Percentiles rank a stretch among this genome's conserved stretches.
phyloP scores from a whole-genome alignment of 805 yeast genomes.

The Candida arabinofermentans region DNA sequence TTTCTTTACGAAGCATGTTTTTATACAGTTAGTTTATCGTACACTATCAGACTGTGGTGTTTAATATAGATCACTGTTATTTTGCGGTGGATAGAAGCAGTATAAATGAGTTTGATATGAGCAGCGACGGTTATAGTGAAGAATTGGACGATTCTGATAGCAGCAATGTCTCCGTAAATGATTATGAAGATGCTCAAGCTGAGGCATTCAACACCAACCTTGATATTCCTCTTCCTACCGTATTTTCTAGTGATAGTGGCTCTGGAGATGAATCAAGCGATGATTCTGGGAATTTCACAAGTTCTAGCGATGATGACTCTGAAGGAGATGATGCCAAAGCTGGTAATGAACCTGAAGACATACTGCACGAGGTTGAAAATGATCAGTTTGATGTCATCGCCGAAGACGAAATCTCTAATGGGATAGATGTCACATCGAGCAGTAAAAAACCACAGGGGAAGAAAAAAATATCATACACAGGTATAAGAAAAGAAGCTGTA shows the following conservation, averaged over 20 bases:
- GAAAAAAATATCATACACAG: too few species aligned
- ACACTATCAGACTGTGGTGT: too few species aligned
- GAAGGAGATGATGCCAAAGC: not conserved
- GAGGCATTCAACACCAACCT: not conserved
- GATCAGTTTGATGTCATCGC: too few species aligned
- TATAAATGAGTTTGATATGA: too few species aligned
- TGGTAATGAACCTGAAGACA: not conserved
- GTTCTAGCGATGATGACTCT: not conserved
- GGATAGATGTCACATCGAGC: not conserved
- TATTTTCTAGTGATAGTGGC: not conserved
- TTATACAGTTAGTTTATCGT: too few species aligned
- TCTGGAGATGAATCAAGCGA: too few species aligned
- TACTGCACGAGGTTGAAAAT: not conserved
- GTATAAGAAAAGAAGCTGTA: constrained; percentile 15
- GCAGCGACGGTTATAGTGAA: not conserved
- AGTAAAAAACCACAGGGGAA: not conserved
- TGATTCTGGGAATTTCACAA: too few species aligned
- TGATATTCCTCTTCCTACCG: not conserved
- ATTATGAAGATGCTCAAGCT: not conserved
- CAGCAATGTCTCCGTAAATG: not conserved
- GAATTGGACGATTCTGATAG: not conserved
- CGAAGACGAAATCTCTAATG: not conserved
- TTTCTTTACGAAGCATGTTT: too few species aligned
- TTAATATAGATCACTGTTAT: too few species aligned
- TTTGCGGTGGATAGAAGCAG: too few species aligned